phyloP scores from a whole-genome alignment of 2,329 filamentous ascomycete genomes.

The Clonostachys rhizophaga region DNA sequence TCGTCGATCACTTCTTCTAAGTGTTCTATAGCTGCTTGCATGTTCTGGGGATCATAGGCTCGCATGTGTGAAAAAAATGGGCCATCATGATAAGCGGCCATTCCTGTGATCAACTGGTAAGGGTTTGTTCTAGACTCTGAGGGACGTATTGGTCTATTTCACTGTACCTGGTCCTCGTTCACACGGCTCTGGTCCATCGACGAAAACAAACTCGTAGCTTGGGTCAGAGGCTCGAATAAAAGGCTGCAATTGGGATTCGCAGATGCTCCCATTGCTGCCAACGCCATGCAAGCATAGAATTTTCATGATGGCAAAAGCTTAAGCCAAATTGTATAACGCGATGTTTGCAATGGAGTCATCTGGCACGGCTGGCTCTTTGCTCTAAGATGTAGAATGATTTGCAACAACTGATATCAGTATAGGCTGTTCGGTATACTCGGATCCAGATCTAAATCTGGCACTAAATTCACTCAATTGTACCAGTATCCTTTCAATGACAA shows the following conservation, averaged over 20 bases:
- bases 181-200: slow-evolving; percentile 2
- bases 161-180: slow-evolving; percentile 1
- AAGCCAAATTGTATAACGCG: no score
- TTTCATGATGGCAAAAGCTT: neutral
- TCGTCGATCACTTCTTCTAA: neutral
- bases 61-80: neutral
- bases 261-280: slow-evolving; percentile 4
- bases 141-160: no score
- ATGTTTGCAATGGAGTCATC: no score
- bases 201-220: slow-evolving; percentile 7
- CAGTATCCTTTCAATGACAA: no score
- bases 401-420: no score
- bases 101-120: no score
- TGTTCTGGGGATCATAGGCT: neutral
- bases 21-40: neutral
- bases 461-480: no score
- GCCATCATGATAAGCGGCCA: neutral
- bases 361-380: no score
- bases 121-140: no score
- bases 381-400: no score
- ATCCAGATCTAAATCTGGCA: no score
- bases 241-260: slow-evolving; percentile 2
- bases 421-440: no score
- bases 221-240: slow-evolving; percentile 3
- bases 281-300: slow-evolving; percentile 8